A percentile compares a stretch with the other conserved stretches of the same genome.
Conservation (phyloP, 208 protist genomes). For the Vickermania ingenoplastis region DNA sequence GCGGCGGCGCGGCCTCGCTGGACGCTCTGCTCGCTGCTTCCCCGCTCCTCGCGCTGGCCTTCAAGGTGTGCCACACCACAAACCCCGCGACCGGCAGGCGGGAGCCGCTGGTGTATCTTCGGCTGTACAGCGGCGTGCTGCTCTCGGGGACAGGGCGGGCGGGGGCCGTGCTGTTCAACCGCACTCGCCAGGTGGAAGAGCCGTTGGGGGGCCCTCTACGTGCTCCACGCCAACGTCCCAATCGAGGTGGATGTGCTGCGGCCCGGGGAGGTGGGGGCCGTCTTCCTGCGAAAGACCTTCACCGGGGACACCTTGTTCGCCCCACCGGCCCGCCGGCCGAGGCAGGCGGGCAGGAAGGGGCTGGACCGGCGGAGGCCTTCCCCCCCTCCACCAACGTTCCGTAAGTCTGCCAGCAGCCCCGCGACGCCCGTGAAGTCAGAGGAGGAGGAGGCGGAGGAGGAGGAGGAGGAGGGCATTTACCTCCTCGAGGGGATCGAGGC, state of each 20-base stretch:
- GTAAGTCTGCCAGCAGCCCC: constrained; percentile 20
- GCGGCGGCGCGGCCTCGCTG: no score
- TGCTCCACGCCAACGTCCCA: constrained; percentile 80
- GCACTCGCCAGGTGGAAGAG: constrained; percentile 14
- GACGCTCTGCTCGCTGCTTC: neutral
- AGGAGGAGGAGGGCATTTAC: constrained; percentile 35
- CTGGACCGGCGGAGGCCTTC: no score
- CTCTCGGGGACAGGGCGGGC: constrained; percentile 42
- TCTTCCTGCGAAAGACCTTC: constrained; percentile 49
- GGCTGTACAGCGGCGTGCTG: constrained; percentile 86
- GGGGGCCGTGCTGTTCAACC: constrained; percentile 20
- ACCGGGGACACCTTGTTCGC: constrained; percentile 78
- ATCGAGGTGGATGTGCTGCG: constrained; percentile 62
- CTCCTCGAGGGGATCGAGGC: constrained; percentile 83
- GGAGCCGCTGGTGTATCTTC: constrained; percentile 82
- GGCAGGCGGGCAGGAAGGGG: no score
- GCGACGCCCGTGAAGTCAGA: constrained; percentile 19
- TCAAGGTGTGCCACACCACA: constrained; percentile 85
- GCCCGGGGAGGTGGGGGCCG: constrained; percentile 74
- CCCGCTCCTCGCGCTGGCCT: constrained; percentile 65
- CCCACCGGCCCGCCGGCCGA: no score
- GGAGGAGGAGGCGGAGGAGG: constrained; percentile 1
- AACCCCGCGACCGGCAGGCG: constrained; percentile 50
- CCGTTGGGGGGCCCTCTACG: constrained; percentile 77
- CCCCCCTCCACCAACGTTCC: no score